Evolutionary conservation across 2,329 filamentous ascomycete species (phyloP).

Genomic region (Magnaporthales sp.): DNA sequence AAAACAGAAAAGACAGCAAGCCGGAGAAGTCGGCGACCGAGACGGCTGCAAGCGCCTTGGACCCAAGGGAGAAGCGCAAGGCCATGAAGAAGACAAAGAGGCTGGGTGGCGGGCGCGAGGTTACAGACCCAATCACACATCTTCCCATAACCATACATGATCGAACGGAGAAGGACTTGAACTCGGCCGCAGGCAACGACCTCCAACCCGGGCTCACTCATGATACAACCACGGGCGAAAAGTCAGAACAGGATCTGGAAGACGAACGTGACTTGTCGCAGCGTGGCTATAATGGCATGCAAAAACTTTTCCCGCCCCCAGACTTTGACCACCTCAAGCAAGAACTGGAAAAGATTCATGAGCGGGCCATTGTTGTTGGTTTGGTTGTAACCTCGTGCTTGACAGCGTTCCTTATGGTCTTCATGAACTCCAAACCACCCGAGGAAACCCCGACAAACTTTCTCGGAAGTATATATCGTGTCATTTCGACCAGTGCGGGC

Average conservation of each 20-base stretch:
- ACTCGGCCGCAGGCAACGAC: conserved; percentile 26
- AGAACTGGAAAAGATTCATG: conserved; percentile 21
- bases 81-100: conserved; percentile 34
- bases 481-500: conserved; percentile 10
- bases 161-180: conserved; percentile 54
- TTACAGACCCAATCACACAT: conserved; percentile 67
- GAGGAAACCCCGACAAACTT: background rate
- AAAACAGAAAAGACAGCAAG: conserved; percentile 12
- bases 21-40: conserved; percentile 24
- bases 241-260: conserved; percentile 28
- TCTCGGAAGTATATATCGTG: background rate
- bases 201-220: conserved; percentile 25
- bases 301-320: conserved; percentile 37
- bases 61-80: conserved; percentile 38
- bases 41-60: conserved; percentile 24
- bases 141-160: conserved; percentile 61
- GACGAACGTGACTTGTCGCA: conserved; percentile 27
- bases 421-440: background rate
- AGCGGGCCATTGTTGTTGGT: conserved; percentile 25
- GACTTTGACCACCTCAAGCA: conserved; percentile 32
- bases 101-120: conserved; percentile 45
- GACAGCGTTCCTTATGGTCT: conserved; percentile 14
- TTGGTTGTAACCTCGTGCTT: conserved; percentile 24
- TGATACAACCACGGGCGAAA: conserved; percentile 26
- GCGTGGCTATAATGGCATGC: conserved; percentile 30